Percentiles rank a stretch among this genome's conserved stretches.
Conservation (phyloP, 768 basidiomycete genomes). For the Mycena rosella region DNA sequence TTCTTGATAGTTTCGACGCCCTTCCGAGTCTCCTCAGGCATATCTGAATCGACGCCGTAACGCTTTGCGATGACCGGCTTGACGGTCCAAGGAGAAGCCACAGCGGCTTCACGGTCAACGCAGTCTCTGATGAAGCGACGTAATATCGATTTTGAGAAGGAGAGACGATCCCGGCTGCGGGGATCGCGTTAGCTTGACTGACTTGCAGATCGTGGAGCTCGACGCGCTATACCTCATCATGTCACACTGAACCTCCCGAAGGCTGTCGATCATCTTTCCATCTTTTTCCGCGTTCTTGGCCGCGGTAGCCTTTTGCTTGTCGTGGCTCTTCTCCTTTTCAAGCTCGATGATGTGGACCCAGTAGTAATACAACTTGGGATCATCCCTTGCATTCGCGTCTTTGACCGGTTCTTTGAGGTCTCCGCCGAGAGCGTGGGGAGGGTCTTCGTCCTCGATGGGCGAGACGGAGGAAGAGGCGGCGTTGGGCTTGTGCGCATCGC, state of each 20-base stretch:
- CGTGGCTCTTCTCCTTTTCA: constrained; percentile 75
- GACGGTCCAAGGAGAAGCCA: constrained; percentile 96
- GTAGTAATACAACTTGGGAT: constrained; percentile 88
- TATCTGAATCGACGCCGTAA: constrained; percentile 87
- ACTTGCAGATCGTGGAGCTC: background rate
- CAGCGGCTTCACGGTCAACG: constrained; percentile 90
- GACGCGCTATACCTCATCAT: constrained; percentile 76
- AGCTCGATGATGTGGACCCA: constrained; percentile 89
- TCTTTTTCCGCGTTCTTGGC: constrained; percentile 67
- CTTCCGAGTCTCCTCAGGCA: constrained; percentile 87
- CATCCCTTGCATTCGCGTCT: constrained; percentile 78
- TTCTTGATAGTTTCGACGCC: constrained; percentile 86
- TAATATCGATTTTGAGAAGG: constrained; percentile 97
- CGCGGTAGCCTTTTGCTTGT: constrained; percentile 61
- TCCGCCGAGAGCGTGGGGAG: constrained; percentile 78
- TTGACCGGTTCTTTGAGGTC: constrained; percentile 83
- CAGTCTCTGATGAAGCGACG: constrained; percentile 97
- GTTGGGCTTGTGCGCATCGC: constrained; percentile 62
- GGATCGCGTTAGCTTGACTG: constrained; percentile 10
- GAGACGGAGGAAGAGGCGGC: constrained; percentile 50
- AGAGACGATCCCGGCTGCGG: constrained; percentile 89
- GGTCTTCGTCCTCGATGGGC: constrained; percentile 61
- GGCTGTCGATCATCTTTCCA: constrained; percentile 77
- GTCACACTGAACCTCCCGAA: constrained; percentile 85
- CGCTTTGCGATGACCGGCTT: constrained; percentile 86